Percentiles rank a stretch among this genome's conserved stretches.
Evolutionary conservation across 176 grass and related monocot genomes (phyloP).

Genomic region (Hsuehochloa calcarea): DNA sequence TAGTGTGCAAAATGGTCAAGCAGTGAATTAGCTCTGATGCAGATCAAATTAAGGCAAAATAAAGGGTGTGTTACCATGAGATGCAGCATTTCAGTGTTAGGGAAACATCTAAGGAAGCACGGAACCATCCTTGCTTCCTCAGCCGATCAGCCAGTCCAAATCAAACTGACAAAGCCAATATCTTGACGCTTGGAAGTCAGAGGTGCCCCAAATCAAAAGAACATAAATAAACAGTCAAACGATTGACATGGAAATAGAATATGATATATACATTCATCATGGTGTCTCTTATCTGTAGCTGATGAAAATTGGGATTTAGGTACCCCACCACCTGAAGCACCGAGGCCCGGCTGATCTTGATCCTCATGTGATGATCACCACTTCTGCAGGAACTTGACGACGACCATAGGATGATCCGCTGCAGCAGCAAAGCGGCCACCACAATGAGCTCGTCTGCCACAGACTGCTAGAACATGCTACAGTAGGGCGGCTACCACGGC

Average conservation of each 20-base stretch:
- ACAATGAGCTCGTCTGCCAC: not conserved
- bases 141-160: not conserved
- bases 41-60: not conserved
- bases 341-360: constrained; percentile 4
- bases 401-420: not conserved
- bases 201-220: not conserved
- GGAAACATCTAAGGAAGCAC: not conserved
- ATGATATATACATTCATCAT: not conserved
- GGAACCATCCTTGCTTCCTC: not conserved
- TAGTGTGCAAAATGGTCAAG: not conserved
- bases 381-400: too few species aligned
- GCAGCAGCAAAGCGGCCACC: not conserved
- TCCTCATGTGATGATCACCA: not conserved
- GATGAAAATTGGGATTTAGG: not conserved
- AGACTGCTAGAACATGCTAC: not conserved
- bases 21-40: too few species aligned
- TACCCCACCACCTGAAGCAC: not conserved
- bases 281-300: not conserved
- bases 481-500: not conserved
- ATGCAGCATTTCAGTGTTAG: not conserved
- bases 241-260: not conserved
- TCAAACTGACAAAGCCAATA: not conserved
- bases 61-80: not conserved
- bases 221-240: not conserved
- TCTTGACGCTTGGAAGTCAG: not conserved